Percentiles rank a stretch among this genome's conserved stretches.
phyloP scores from a whole-genome alignment of 1,139 yeast genomes.

The Eremothecium sinecaudum region DNA sequence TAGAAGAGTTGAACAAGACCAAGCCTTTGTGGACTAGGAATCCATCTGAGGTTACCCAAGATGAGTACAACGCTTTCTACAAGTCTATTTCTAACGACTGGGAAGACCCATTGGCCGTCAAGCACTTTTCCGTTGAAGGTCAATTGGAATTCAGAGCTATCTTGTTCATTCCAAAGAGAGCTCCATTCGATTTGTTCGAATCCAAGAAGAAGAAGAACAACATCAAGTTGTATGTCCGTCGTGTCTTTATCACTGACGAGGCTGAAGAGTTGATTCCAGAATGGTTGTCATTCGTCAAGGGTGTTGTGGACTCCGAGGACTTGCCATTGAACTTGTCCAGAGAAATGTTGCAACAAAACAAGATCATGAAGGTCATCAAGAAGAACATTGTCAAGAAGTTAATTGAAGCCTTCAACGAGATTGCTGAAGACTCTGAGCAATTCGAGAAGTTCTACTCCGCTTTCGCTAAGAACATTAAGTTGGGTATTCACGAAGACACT shows the following conservation, averaged over 20 bases:
- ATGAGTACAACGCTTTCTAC: slow-evolving; percentile 98
- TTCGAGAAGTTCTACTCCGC: slow-evolving; percentile 98
- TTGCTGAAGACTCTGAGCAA: slow-evolving; percentile 98
- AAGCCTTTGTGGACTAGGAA: slow-evolving; percentile 99
- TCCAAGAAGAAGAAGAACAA: slow-evolving; percentile 97
- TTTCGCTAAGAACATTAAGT: slow-evolving; percentile 95
- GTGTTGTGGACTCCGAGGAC: slow-evolving; percentile 99
- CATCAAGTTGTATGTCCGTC: slow-evolving; percentile 98
- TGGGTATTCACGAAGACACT: slow-evolving; percentile 98
- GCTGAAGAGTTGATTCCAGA: slow-evolving; percentile 99
- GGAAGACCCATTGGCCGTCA: slow-evolving; percentile 99
- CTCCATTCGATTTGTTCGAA: slow-evolving; percentile 98
- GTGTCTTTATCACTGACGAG: slow-evolving; percentile 99
- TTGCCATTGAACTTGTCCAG: slow-evolving; percentile 99
- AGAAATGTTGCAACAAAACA: slow-evolving; percentile 99
- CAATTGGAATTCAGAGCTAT: slow-evolving; percentile 99
- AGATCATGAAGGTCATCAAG: slow-evolving; percentile 98
- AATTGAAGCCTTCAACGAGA: slow-evolving; percentile 97
- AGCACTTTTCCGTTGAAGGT: slow-evolving; percentile 99
- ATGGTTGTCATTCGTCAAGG: slow-evolving; percentile 95
- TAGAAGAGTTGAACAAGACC: slow-evolving; percentile 97
- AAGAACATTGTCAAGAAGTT: slow-evolving; percentile 98
- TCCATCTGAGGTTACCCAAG: slow-evolving; percentile 96
- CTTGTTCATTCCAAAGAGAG: slow-evolving; percentile 96
- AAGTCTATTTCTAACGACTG: slow-evolving; percentile 98